phyloP scores from a whole-genome alignment of 495 filamentous ascomycete genomes.

The Jackrogersella minutella region DNA sequence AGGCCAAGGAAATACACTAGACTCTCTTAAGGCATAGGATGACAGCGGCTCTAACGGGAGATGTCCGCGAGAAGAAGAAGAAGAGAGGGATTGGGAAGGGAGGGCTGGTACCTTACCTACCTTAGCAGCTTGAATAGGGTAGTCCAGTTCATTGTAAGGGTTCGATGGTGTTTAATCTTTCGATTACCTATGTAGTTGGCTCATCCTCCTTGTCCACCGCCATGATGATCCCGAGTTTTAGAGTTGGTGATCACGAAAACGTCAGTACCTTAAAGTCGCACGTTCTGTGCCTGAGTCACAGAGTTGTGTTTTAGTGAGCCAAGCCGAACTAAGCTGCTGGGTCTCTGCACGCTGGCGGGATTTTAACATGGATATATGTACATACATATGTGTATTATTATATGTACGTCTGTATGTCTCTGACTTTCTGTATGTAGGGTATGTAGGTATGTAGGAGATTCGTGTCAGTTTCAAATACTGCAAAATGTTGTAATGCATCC shows the following conservation, averaged over 20 bases:
- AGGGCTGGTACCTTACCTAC: constrained; percentile 10
- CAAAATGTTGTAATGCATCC: constrained; percentile 30
- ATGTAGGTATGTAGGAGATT: neutral
- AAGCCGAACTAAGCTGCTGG: neutral
- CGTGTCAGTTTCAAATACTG: constrained; percentile 27
- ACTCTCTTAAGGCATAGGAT: constrained; percentile 13
- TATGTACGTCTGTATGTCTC: too few species aligned
- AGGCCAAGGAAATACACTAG: neutral
- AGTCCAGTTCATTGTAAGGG: neutral
- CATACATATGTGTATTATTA: too few species aligned
- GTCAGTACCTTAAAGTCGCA: constrained; percentile 5
- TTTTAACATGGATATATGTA: neutral
- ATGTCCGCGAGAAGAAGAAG: constrained; percentile 26
- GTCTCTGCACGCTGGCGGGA: neutral
- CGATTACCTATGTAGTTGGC: neutral
- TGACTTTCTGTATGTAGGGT: too few species aligned
- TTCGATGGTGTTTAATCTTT: constrained; percentile 5
- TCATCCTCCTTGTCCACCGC: constrained; percentile 9
- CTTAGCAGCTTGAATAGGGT: too few species aligned
- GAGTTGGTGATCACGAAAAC: constrained; percentile 27
- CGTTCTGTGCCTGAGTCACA: neutral
- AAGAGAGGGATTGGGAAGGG: too few species aligned
- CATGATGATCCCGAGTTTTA: constrained; percentile 16
- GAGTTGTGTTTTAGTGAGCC: neutral
- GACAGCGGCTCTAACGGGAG: constrained; percentile 33